Evolutionary conservation across 1,284 basidiomycete genomes (phyloP), one percentile per base, ranked within the genome.

Genomic region (Papiliotrema laurentii): DNA sequence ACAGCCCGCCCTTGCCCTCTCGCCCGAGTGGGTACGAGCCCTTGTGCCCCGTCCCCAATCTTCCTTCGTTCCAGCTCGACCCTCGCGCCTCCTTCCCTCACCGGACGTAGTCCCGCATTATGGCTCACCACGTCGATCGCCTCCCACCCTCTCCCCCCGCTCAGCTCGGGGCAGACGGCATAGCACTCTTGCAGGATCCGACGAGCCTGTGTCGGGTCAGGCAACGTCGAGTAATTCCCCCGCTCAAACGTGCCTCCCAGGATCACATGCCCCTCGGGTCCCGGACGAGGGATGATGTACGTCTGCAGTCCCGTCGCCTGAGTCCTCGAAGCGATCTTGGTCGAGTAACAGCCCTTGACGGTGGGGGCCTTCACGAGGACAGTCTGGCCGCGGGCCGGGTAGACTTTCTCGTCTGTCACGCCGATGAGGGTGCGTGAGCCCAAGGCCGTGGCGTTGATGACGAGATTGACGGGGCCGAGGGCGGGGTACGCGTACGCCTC

Each of bases 341-440:
- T 26, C 22, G 13, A n/a, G 21, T 42, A 36, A 30, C 45, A 41
- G 13, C n/a, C 30, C 13, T 19, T 22, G 6, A 68, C 65, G 6
- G 40, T 50, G 3, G 89, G 89, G 1, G 88, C 86, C 47, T 80
- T 73, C 11, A 89, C 76, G 24, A 89, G 73, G 10, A 91, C 81
- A 0, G 87, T 92, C 72, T 96, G 91, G 0, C 91, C 92, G 36
- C 89, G 80, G 46, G 91, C 80, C 0, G 91, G 89, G 64, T 82
- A 82, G 19, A 90, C 78, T n/a, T 74, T 72, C 46, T 76, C 75
- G 64, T 90, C 86, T 57, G 88, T 82, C 3, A 93, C 82, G 5
- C 87, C 89, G 18, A 86, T 80, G 11, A 92, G 76, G n/a, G 80
- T 80, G 14, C 82, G 77, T 10, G 87, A 81, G 14, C 86, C 86